Base-by-base conservation (phyloP, 2,329 filamentous ascomycete genomes). In the Gnomoniopsis sp. region DNA sequence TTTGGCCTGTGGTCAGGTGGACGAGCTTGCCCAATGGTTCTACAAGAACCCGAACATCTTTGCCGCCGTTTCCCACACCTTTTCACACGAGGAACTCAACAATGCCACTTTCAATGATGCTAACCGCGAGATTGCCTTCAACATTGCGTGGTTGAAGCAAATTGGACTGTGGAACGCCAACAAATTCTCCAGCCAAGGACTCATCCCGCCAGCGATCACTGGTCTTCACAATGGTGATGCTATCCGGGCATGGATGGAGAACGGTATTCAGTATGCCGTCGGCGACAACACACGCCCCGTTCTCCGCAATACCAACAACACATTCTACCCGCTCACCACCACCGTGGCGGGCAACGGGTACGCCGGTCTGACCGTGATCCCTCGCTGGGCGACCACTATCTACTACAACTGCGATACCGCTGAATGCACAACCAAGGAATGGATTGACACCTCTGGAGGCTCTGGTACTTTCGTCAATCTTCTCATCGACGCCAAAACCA, bases 191-290 rank as follows among this genome's bases (percentile, higher is more conserved):
- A 62, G 71, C 2, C 75, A 78, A 43, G 84, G 83, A 33, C 76
- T 87, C 54, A 83, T 87, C 59, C 84, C 84, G 2, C 84, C 84
- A 1, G 83, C 83, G 38, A 87, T 87, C 61, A 87, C 84, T 1
- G 84, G 84, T 51, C 67, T 87, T 26, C 82, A 86, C 72, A 87
- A 87, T 63, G 84, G 81, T n/a, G 84, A 87, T 68, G 84, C 78
- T 12, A 78, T 87, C 49, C 71, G 72, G 54, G 84, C 82, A 7
- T 87, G 82, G 82, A 74, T 74, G 65, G 81, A 84, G 48, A 82
- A 82, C 59, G 83, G 83, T n/a, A 81, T 87, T 63, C 74, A 69
- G 19, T 79, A 82, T 63, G 83, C 82, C 53, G 83, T 87, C n/a
- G 84, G 84, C 41, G 84, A 87, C 68, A 87, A 87, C 71, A 86